phyloP scores from a whole-genome alignment of 768 basidiomycete species.

The Rhodotorula taiwanensis region DNA sequence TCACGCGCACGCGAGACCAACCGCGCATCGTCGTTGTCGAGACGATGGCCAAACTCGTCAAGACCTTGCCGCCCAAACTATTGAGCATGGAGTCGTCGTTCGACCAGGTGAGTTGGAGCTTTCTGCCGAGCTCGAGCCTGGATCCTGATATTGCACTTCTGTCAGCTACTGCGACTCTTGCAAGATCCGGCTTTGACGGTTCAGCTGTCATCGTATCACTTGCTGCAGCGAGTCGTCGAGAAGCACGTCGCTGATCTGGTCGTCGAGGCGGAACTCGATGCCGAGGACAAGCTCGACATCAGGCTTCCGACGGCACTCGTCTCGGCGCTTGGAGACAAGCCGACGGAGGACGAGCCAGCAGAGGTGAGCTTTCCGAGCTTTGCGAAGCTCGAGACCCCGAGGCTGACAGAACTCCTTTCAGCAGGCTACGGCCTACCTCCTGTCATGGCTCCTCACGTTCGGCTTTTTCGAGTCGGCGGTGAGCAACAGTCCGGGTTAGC shows the following conservation, averaged over 20 bases:
- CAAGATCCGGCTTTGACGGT: slow-evolving; percentile 58
- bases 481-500: neutral
- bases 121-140: too few species aligned
- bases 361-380: slow-evolving; percentile 42
- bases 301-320: slow-evolving; percentile 65
- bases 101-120: slow-evolving; percentile 51
- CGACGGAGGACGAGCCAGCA: slow-evolving; percentile 48
- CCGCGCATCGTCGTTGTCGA: slow-evolving; percentile 44
- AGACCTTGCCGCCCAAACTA: slow-evolving; percentile 55
- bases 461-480: slow-evolving; percentile 24
- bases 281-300: slow-evolving; percentile 52
- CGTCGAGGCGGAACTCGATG: slow-evolving; percentile 75
- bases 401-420: neutral
- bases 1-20: slow-evolving; percentile 1
- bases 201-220: slow-evolving; percentile 68
- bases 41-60: slow-evolving; percentile 61
- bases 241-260: slow-evolving; percentile 76
- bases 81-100: slow-evolving; percentile 61
- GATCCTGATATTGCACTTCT: neutral
- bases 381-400: neutral
- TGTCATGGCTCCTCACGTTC: slow-evolving; percentile 31
- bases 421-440: slow-evolving; percentile 22
- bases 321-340: slow-evolving; percentile 53
- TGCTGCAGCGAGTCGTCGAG: slow-evolving; percentile 62
- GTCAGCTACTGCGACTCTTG: slow-evolving; percentile 75